These are phyloP conservation scores for Pleurotus djamor DNA, from an alignment of 768 basidiomycete genomes.

Conservation along the genomic window DNA sequence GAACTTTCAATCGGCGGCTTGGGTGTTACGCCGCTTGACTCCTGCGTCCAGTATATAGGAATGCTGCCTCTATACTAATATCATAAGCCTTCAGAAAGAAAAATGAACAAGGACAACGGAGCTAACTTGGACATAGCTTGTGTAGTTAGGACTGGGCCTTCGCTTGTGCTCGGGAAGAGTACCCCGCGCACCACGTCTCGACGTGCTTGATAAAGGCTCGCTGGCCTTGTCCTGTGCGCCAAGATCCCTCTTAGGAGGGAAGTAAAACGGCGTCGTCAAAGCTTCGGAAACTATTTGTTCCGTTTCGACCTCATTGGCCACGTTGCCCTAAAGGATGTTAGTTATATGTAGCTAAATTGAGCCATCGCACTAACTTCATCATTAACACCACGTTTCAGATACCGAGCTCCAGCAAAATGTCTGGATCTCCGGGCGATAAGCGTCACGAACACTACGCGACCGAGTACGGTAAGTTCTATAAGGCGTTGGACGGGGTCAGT, in stretches of 20 bases:
- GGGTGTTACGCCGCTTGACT: constrained; percentile 82
- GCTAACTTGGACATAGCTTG: constrained; percentile 87
- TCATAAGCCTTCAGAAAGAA: background rate
- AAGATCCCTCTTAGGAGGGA: constrained; percentile 45
- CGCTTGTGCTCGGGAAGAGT: constrained; percentile 19
- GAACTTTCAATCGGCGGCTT: constrained; percentile 95
- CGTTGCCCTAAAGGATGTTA: constrained; percentile 69
- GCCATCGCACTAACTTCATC: constrained; percentile 59
- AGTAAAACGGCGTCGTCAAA: constrained; percentile 86
- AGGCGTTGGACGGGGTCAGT: background rate
- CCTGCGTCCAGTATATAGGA: constrained; percentile 96
- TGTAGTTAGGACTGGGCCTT: constrained; percentile 81
- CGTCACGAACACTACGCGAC: constrained; percentile 88
- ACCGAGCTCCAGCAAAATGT: constrained; percentile 94
- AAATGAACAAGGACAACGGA: background rate
- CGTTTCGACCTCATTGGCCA: constrained; percentile 98
- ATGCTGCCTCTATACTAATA: constrained; percentile 91
- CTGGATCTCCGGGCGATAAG: constrained; percentile 94
- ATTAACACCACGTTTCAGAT: constrained; percentile 92
- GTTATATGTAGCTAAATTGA: background rate
- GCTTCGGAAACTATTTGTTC: constrained; percentile 97
- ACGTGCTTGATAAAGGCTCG: background rate
- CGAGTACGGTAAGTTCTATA: constrained; percentile 87
- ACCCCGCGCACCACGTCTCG: background rate
- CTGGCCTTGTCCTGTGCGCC: constrained; percentile 15